Evolutionary conservation across 2,329 filamentous ascomycete species (phyloP).

Genomic region (Cladosporium oxysporum): DNA sequence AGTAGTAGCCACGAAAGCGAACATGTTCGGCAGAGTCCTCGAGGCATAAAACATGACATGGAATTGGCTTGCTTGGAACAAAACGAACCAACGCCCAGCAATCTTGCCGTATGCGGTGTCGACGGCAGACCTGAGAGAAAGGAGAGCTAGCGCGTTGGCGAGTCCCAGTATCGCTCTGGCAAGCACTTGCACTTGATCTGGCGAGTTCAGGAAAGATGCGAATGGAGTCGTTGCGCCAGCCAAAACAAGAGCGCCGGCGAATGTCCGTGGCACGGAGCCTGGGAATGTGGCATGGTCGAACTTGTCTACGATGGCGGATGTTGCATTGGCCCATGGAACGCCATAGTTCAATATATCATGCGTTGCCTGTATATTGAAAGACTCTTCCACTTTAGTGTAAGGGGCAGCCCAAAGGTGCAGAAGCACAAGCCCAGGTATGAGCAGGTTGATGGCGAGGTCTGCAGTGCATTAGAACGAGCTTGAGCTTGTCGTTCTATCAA

Average conservation of each 20-base stretch:
- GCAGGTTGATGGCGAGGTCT: constrained; percentile 54
- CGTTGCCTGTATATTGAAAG: constrained; percentile 92
- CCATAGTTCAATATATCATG: constrained; percentile 88
- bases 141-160: constrained; percentile 69
- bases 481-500: not conserved
- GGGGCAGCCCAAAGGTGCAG: constrained; percentile 58
- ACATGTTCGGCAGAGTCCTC: constrained; percentile 92
- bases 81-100: constrained; percentile 74
- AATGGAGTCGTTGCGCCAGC: constrained; percentile 71
- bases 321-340: constrained; percentile 53
- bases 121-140: constrained; percentile 66
- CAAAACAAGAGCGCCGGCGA: constrained; percentile 77
- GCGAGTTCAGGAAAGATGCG: constrained; percentile 57
- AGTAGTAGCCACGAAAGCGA: constrained; percentile 81
- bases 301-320: constrained; percentile 46
- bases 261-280: constrained; percentile 87
- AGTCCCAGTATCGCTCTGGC: constrained; percentile 77
- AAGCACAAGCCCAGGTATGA: constrained; percentile 57
- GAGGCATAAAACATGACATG: constrained; percentile 92
- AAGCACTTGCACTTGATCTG: constrained; percentile 59
- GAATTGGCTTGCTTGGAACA: constrained; percentile 82
- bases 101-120: constrained; percentile 66
- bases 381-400: constrained; percentile 97
- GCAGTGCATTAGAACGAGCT: constrained; percentile 18
- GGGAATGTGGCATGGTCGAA: constrained; percentile 94